Conservation (phyloP, 805 yeast genomes). For the Hanseniaspora lachancei region DNA sequence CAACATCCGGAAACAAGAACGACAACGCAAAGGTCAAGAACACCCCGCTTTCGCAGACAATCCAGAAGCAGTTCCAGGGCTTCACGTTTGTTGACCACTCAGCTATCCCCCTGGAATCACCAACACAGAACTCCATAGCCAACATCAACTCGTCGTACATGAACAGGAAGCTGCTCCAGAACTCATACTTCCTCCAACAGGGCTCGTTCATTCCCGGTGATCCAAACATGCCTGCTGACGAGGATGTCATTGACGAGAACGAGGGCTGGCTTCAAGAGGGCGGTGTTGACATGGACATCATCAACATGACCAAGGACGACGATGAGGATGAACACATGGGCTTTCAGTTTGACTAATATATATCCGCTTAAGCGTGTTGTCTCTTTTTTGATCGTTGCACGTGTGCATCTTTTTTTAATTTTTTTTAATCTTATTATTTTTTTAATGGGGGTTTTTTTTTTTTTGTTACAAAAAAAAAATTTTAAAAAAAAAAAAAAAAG, state of each 20-base stretch:
- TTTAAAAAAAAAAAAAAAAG: no score
- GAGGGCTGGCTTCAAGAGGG: slow-evolving; percentile 26
- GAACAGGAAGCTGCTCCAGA: slow-evolving; percentile 27
- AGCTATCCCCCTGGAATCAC: slow-evolving; percentile 64
- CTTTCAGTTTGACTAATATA: slow-evolving; percentile 11
- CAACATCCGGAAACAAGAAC: neutral
- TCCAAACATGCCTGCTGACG: slow-evolving; percentile 69
- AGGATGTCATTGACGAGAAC: slow-evolving; percentile 68
- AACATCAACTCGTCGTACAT: slow-evolving; percentile 11
- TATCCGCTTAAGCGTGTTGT: neutral
- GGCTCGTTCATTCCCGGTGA: slow-evolving; percentile 71
- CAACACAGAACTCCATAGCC: slow-evolving; percentile 18
- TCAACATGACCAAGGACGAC: slow-evolving; percentile 19
- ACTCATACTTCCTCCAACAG: slow-evolving; percentile 35
- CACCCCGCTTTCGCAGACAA: slow-evolving; percentile 85
- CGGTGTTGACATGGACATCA: slow-evolving; percentile 13
- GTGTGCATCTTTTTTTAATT: no score
- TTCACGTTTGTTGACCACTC: slow-evolving; percentile 93
- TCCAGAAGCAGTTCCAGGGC: slow-evolving; percentile 93
- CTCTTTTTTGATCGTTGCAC: neutral
- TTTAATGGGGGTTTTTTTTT: neutral
- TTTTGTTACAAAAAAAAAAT: no score
- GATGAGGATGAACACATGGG: slow-evolving; percentile 16
- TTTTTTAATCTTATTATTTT: no score
- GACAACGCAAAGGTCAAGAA: neutral